Percentiles rank a stretch among this genome's conserved stretches.
phyloP scores from a whole-genome alignment of 805 yeast genomes.

The Yamadazyma akitaensis region DNA sequence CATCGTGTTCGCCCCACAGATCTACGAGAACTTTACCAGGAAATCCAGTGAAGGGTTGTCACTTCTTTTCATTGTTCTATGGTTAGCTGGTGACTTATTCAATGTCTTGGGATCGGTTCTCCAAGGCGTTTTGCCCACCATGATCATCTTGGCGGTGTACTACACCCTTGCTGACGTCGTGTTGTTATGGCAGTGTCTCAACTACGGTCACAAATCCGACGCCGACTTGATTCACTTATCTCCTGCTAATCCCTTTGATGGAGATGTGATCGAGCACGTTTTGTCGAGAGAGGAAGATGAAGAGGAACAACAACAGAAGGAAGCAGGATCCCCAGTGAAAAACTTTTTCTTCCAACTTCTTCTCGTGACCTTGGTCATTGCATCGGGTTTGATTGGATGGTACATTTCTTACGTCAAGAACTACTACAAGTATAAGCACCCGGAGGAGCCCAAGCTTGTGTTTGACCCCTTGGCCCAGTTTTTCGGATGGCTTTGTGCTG shows the following conservation, averaged over 20 bases:
- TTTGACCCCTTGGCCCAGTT: conserved; percentile 79
- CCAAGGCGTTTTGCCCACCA: conserved; percentile 90
- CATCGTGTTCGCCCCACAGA: conserved; percentile 95
- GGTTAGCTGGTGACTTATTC: conserved; percentile 94
- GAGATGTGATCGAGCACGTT: conserved; percentile 62
- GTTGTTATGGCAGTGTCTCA: conserved; percentile 75
- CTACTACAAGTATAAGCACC: conserved; percentile 33
- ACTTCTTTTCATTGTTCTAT: conserved; percentile 75
- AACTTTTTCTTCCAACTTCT: conserved; percentile 29
- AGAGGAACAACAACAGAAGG: conserved; percentile 23
- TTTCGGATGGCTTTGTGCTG: conserved; percentile 81
- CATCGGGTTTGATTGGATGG: conserved; percentile 89
- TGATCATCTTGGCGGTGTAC: conserved; percentile 88
- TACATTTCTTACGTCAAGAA: conserved; percentile 56
- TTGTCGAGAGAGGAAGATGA: conserved; percentile 40
- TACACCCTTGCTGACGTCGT: conserved; percentile 90
- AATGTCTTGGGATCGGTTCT: conserved; percentile 87
- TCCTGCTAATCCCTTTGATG: conserved; percentile 83
- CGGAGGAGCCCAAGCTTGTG: conserved; percentile 42
- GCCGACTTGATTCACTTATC: conserved; percentile 73
- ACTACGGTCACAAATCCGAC: conserved; percentile 66
- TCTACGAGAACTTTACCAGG: conserved; percentile 84
- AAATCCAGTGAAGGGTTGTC: conserved; percentile 90
- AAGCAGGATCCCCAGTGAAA: conserved; percentile 13
- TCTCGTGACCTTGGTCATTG: conserved; percentile 63